Evolutionary conservation across 2,329 filamentous ascomycete species (phyloP), one percentile per base, ranked within the genome.

Genomic region (Diaporthe longicolla): DNA sequence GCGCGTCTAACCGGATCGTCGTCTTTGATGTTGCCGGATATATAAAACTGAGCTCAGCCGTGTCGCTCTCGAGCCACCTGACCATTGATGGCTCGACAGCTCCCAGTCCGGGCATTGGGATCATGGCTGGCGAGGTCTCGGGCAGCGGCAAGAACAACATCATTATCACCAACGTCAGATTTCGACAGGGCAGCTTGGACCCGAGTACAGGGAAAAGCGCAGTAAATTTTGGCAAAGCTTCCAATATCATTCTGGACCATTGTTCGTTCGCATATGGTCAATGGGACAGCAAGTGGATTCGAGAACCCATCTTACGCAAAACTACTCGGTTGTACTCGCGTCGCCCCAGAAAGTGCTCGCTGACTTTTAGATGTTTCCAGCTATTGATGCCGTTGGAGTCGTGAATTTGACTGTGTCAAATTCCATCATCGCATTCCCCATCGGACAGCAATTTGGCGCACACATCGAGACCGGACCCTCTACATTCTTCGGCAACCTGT

Each of bases 11-110:
- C 70, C 84, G 85, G 32, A 85, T 83, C 43, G 80, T 87, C 45
- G 83, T 84, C 11, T 87, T 88, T 75, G 81, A 81, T 7, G 82
- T 87, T 17, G 83, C 84, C 43, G 86, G 86, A 6, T 81, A 85
- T 11, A 87, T 87, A 72, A 82, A 83, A 35, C 84, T 87, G 70
- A 81, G 78, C 11, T 83, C 83, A 3, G 82, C 84, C 26, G 79
- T 87, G 2, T 83, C 85, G 1, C 82, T 87, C 24, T 78, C 79
- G 5, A 85, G 83, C 70, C 80, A 82, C 48, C 79, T 87, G 52
- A 84, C 82, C 5, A 87, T 87, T 74, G 82, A 86, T 6, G 85
- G 86, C 7, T 85, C 87, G 75, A 87, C 85, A 0, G 86, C 86
- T 6, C 85, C 85, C 1, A 82, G 83, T 15, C 74, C 71, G 3